Conservation (phyloP, 306 rosid genomes). For the Fagus crenata region DNA sequence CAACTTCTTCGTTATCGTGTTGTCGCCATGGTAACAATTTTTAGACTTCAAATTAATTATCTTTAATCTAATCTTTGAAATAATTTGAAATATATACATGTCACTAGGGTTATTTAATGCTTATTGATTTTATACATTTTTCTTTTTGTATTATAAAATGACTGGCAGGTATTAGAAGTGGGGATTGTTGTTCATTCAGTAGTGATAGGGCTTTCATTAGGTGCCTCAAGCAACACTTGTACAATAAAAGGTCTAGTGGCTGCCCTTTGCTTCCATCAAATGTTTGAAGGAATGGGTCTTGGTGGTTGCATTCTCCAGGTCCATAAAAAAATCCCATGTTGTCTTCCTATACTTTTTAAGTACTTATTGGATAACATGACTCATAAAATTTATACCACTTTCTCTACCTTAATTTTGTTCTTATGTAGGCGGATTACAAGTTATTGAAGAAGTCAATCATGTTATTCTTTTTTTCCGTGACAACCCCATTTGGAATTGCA, state of each 20-base stretch:
- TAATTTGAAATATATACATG: too few species aligned
- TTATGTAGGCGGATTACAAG: slow-evolving; percentile 49
- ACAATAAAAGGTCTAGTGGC: slow-evolving; percentile 67
- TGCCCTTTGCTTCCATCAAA: slow-evolving; percentile 82
- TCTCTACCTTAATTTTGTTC: too few species aligned
- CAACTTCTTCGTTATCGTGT: slow-evolving; percentile 60
- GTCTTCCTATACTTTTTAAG: too few species aligned
- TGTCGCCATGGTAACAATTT: slow-evolving; percentile 55
- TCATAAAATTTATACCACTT: too few species aligned
- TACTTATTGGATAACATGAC: too few species aligned
- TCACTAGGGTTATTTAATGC: too few species aligned
- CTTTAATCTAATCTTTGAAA: too few species aligned
- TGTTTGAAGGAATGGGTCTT: slow-evolving; percentile 90
- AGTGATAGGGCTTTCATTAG: slow-evolving; percentile 74
- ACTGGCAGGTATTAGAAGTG: slow-evolving; percentile 59
- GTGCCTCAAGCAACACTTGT: slow-evolving; percentile 75
- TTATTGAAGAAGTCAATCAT: slow-evolving; percentile 49
- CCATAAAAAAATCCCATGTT: too few species aligned
- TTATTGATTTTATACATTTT: too few species aligned
- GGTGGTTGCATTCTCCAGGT: slow-evolving; percentile 73
- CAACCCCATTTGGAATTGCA: slow-evolving; percentile 78
- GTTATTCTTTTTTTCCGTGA: slow-evolving; percentile 69
- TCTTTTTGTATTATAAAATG: background rate
- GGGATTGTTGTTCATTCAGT: slow-evolving; percentile 79
- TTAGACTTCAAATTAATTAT: background rate